Evolutionary conservation across 192 early-diverging fungal species (phyloP), one percentile per base, ranked within the genome.

Genomic region (Backusella luteola): DNA sequence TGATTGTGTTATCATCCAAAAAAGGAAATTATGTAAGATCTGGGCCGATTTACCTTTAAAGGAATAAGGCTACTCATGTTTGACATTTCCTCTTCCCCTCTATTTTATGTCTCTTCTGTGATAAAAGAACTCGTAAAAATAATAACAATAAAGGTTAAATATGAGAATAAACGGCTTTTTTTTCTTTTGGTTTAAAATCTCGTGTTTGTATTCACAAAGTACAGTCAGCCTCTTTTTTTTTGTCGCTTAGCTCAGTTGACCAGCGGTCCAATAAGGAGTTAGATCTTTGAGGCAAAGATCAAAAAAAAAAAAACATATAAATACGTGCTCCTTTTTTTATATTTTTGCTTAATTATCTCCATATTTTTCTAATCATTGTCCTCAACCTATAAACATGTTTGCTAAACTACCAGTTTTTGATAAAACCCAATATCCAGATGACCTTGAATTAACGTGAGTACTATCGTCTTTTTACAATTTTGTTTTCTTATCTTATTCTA

Each of bases 391-490:
- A 68, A 1, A 3, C n/a, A 81, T 81, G 68, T 75, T 76, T 21
- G 80, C 80, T 19, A 34, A 35, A 42, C 38, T 78, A 14, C 80
- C 80, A 6, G 73, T 73, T 29, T 74, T 68, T 17, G 34, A 71
- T 7, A 38, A 72, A 44, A 73, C 34, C 0, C 52, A 75, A n/a
- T 79, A 79, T 71, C 80, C 80, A 42, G 34, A 69, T 34, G 76
- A 77, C 9, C n/a, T 81, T 1, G 69, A 81, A n/a, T 38, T 81
- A 39, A 75, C 69, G 80, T 75, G 72, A 66, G 42, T 74, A 2
- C 42, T 19, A 73, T 52, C 4, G 19, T 12, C 19, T 32, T 32
- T 32, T 32, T 32, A 32, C 38, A 39, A 9, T 39, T 11, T 39
- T 8, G 8, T 32, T 5, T 46, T n/a, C 49, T 9, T 68, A 5